Percentiles rank a stretch among this genome's conserved stretches.
These are phyloP conservation scores for Aphanomyces euteiches DNA, from an alignment of 352 stramenopile genomes.

Conservation along the genomic window DNA sequence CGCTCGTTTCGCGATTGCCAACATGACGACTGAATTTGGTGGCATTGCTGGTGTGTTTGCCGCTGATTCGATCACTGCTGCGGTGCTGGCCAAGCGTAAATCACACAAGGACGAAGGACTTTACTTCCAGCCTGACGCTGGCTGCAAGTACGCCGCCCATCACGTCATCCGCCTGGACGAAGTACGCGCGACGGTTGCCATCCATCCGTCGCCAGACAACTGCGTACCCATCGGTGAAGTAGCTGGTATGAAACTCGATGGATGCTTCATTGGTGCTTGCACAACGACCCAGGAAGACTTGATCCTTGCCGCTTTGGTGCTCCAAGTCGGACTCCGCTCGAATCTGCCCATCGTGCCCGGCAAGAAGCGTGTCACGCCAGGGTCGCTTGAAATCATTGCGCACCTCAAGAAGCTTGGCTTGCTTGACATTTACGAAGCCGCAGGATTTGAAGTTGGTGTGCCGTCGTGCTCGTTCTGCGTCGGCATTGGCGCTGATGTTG, in stretches of 20 bases:
- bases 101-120: slow-evolving; percentile 67
- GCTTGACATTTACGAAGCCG: slow-evolving; percentile 70
- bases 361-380: slow-evolving; percentile 66
- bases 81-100: slow-evolving; percentile 47
- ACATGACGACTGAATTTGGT: slow-evolving; percentile 83
- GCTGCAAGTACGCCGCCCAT: slow-evolving; percentile 69
- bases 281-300: slow-evolving; percentile 79
- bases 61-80: slow-evolving; percentile 66
- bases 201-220: slow-evolving; percentile 80
- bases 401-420: slow-evolving; percentile 60
- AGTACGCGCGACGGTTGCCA: slow-evolving; percentile 58
- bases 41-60: slow-evolving; percentile 77
- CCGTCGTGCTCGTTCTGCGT: slow-evolving; percentile 80
- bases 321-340: slow-evolving; percentile 67
- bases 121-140: slow-evolving; percentile 62
- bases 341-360: slow-evolving; percentile 46
- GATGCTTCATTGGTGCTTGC: slow-evolving; percentile 79
- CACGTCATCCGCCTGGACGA: slow-evolving; percentile 66
- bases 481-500: slow-evolving; percentile 73
- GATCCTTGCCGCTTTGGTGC: slow-evolving; percentile 68
- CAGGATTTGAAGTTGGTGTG: slow-evolving; percentile 71
- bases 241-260: slow-evolving; percentile 69
- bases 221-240: slow-evolving; percentile 65
- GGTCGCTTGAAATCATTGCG: slow-evolving; percentile 70
- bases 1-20: slow-evolving; percentile 72